Conservation (phyloP, 2,329 filamentous ascomycete species). For the Cryphonectria carpinicola region DNA sequence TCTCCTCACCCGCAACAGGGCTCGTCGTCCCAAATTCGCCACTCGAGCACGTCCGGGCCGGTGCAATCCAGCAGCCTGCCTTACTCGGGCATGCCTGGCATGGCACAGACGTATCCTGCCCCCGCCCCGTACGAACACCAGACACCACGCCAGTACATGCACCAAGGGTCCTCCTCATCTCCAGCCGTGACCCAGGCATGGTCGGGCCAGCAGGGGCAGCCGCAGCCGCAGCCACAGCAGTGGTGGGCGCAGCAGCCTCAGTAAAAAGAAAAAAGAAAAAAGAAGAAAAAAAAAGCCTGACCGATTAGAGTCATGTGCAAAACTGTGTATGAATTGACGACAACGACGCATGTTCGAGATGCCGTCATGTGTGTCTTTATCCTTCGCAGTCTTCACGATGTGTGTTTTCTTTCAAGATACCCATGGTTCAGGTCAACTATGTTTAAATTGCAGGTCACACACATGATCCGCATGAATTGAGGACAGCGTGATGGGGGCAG, state of each 20-base stretch:
- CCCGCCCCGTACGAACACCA: constrained; percentile 65
- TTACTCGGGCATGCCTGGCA: constrained; percentile 65
- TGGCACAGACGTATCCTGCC: constrained; percentile 61
- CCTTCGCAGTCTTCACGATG: constrained; percentile 5
- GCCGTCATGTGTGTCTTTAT: background rate
- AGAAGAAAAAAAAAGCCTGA: background rate
- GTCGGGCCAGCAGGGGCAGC: constrained; percentile 65
- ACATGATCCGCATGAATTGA: background rate
- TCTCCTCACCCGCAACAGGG: constrained; percentile 55
- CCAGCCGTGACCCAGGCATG: constrained; percentile 57
- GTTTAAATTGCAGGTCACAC: background rate
- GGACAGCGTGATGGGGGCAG: constrained; percentile 2
- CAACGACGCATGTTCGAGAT: constrained; percentile 1
- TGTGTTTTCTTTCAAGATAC: constrained; percentile 11
- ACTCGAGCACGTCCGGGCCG: constrained; percentile 56
- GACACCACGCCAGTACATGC: constrained; percentile 70
- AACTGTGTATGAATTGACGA: background rate
- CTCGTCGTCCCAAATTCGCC: constrained; percentile 63
- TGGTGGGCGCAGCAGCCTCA: constrained; percentile 61
- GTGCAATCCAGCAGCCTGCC: constrained; percentile 61
- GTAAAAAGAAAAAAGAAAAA: constrained; percentile 24
- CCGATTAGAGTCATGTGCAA: background rate
- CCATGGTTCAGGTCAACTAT: background rate
- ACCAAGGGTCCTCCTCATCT: constrained; percentile 57
- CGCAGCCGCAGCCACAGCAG: constrained; percentile 54